Conservation (phyloP, 2,329 filamentous ascomycete species). For the Curvularia spicifera region DNA sequence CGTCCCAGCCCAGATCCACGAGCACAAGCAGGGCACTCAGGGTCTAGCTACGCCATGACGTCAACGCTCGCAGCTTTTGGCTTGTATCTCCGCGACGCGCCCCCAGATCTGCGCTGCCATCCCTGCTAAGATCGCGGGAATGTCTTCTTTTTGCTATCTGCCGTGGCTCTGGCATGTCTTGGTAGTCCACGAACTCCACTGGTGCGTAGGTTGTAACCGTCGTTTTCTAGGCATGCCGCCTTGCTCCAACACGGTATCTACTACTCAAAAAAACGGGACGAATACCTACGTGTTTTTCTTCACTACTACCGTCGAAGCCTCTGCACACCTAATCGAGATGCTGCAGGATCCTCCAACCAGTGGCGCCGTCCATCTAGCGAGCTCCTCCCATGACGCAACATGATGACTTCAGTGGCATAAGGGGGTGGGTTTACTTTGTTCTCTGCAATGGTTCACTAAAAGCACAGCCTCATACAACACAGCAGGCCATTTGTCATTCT, state of each 20-base stretch:
- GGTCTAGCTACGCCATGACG: constrained; percentile 14
- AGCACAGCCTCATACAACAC: background rate
- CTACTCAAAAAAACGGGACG: background rate
- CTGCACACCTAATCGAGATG: background rate
- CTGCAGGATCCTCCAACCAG: background rate
- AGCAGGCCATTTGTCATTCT: background rate
- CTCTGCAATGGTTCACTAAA: background rate
- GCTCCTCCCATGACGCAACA: background rate
- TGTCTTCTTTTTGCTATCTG: background rate
- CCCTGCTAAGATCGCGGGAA: constrained; percentile 3
- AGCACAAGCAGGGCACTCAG: constrained; percentile 12
- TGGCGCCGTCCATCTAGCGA: background rate
- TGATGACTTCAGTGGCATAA: constrained; percentile 5
- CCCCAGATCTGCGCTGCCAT: constrained; percentile 14
- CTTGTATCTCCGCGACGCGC: constrained; percentile 6
- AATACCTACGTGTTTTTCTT: background rate
- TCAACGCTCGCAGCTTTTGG: constrained; percentile 9
- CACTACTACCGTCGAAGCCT: background rate
- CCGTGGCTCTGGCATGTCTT: background rate
- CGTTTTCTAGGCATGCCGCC: background rate
- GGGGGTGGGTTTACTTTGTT: background rate
- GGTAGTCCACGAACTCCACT: background rate
- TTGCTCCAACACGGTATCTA: background rate
- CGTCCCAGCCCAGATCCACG: constrained; percentile 4
- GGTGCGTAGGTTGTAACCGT: background rate